phyloP scores from a whole-genome alignment of 805 yeast species.

The Limtongia smithiae region DNA sequence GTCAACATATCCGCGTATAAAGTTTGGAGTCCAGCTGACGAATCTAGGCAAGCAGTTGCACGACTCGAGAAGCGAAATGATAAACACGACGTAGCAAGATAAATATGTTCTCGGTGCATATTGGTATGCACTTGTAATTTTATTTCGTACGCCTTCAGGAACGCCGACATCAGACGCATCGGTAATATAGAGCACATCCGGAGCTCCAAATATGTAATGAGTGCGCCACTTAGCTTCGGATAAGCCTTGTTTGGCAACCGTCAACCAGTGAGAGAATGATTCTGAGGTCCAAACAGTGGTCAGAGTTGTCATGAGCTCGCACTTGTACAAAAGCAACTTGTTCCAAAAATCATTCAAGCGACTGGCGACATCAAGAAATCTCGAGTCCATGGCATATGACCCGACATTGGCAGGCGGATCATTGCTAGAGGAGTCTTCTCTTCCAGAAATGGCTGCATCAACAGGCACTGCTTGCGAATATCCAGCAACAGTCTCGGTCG shows the following conservation, averaged over 20 bases:
- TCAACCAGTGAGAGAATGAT: no score
- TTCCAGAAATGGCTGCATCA: no score
- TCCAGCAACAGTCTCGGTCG: no score
- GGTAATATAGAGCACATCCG: slow-evolving; percentile 1
- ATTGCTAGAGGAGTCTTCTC: no score
- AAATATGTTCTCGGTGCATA: background rate
- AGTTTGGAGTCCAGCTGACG: background rate
- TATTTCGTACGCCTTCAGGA: background rate
- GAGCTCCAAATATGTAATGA: background rate
- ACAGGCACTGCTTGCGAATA: no score
- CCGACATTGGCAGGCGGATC: no score
- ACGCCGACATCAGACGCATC: background rate
- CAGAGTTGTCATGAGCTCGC: background rate
- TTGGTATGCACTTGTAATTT: background rate
- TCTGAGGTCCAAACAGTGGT: background rate
- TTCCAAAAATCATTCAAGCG: background rate
- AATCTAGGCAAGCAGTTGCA: background rate
- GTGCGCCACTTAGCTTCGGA: no score
- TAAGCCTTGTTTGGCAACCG: background rate
- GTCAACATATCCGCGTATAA: background rate
- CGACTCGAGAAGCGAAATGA: background rate
- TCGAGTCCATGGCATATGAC: no score
- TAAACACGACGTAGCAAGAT: background rate
- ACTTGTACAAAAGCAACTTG: background rate
- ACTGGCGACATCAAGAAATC: no score